These are phyloP conservation scores for Metrosideros polymorpha DNA, from an alignment of 441 rosid species.

Conservation along the genomic window DNA sequence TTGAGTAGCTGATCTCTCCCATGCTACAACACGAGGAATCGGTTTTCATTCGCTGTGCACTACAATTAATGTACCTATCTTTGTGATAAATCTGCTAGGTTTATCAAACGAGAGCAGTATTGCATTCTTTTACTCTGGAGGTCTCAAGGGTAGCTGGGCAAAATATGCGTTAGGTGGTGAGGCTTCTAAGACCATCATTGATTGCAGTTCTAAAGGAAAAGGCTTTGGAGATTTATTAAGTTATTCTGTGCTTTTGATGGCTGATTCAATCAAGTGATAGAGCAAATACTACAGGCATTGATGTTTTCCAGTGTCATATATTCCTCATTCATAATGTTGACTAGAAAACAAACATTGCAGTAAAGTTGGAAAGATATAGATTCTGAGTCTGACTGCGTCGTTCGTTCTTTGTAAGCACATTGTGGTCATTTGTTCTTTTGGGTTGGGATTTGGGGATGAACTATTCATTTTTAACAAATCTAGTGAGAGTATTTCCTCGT, in stretches of 20 bases:
- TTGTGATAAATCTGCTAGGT: not conserved
- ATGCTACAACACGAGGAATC: not conserved
- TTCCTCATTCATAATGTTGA: not conserved
- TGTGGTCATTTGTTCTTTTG: not conserved
- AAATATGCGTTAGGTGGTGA: not conserved
- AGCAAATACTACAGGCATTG: not conserved
- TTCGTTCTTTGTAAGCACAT: not conserved
- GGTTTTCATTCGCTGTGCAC: not conserved
- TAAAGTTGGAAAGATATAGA: not conserved
- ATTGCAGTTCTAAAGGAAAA: not conserved
- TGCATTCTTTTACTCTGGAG: not conserved
- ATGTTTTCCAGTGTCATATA: not conserved
- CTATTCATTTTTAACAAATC: not conserved
- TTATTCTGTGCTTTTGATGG: not conserved
- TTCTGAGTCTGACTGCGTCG: not conserved
- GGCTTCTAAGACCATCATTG: not conserved
- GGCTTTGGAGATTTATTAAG: not conserved
- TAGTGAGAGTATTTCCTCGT: not conserved
- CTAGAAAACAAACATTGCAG: not conserved
- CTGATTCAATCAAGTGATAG: not conserved
- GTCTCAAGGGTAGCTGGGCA: not conserved
- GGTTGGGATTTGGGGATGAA: not conserved
- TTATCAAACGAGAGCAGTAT: not conserved
- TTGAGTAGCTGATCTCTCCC: not conserved
- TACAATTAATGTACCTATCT: not conserved